Percentiles rank a stretch among this genome's conserved stretches.
Conservation (phyloP, 2,329 filamentous ascomycete species). For the Davidsoniella neocaledoniae region DNA sequence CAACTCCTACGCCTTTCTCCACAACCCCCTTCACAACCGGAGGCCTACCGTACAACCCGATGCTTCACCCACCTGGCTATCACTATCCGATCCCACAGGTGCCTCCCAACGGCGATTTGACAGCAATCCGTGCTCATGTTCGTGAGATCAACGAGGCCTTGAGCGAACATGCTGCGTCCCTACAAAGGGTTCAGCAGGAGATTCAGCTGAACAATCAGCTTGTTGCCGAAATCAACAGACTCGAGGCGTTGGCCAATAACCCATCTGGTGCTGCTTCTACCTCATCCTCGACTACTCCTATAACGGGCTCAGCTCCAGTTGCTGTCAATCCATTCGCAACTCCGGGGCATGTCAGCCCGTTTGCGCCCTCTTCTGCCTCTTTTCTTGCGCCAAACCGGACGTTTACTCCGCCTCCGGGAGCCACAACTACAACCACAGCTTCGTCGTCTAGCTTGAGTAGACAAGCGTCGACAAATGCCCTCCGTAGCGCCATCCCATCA, state of each 20-base stretch:
- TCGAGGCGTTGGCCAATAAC: conserved; percentile 23
- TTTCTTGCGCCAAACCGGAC: conserved; percentile 13
- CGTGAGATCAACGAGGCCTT: conserved; percentile 15
- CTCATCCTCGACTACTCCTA: conserved; percentile 21
- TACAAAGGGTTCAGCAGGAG: conserved; percentile 48
- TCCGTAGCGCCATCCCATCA: conserved; percentile 32
- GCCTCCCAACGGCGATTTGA: conserved; percentile 5
- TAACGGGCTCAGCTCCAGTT: not conserved
- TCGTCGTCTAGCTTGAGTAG: conserved; percentile 6
- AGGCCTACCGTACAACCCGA: not conserved
- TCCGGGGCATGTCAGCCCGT: conserved; percentile 12
- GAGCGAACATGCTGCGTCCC: conserved; percentile 1
- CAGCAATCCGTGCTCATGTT: conserved; percentile 15
- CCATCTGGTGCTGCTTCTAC: conserved; percentile 43
- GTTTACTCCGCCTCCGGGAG: conserved; percentile 3
- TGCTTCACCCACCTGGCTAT: not conserved
- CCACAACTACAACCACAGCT: not conserved
- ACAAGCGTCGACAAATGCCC: conserved; percentile 7
- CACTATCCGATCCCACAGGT: conserved; percentile 1
- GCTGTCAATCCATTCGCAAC: not conserved
- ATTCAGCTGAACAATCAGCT: conserved; percentile 50
- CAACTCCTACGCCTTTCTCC: not conserved
- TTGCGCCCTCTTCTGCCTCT: conserved; percentile 13
- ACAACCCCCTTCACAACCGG: not conserved
- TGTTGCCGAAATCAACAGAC: conserved; percentile 39